Percentiles rank a stretch among this genome's conserved stretches.
phyloP scores from a whole-genome alignment of 768 basidiomycete genomes.

The Gymnopilus junonius region DNA sequence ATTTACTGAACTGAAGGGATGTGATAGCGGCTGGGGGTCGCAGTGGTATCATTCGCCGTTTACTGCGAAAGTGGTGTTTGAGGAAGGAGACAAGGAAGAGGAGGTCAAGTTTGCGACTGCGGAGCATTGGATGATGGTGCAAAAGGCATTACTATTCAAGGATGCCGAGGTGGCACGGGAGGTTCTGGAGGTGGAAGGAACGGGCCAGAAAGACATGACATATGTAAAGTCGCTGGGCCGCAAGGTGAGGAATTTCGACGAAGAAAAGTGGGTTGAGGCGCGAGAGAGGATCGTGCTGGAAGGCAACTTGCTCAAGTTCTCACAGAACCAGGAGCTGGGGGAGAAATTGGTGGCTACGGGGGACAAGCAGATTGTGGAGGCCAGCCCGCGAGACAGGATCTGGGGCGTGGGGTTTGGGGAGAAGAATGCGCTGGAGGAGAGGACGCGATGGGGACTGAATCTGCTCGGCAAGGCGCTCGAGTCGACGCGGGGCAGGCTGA shows the following conservation, averaged over 20 bases:
- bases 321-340: conserved; percentile 47
- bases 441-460: conserved; percentile 60
- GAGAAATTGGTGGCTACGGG: conserved; percentile 51
- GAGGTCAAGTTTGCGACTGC: conserved; percentile 46
- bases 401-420: conserved; percentile 66
- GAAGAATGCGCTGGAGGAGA: conserved; percentile 46
- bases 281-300: conserved; percentile 55
- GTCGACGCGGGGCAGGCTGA: conserved; percentile 33
- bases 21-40: conserved; percentile 46
- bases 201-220: conserved; percentile 38
- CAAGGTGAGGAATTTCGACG: conserved; percentile 51
- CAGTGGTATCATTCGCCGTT: conserved; percentile 56
- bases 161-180: conserved; percentile 46
- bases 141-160: conserved; percentile 60
- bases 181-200: conserved; percentile 41
- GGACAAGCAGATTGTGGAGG: conserved; percentile 54
- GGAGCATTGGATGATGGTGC: conserved; percentile 75
- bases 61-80: conserved; percentile 37
- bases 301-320: conserved; percentile 60
- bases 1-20: background rate
- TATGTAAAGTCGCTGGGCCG: conserved; percentile 59
- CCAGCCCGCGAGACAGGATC: conserved; percentile 62
- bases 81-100: conserved; percentile 31
- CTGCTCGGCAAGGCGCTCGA: conserved; percentile 54
- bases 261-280: conserved; percentile 48